Evolutionary conservation across 108 stramenopile genomes (phyloP).

Genomic region (Discostella stelligeroides): DNA sequence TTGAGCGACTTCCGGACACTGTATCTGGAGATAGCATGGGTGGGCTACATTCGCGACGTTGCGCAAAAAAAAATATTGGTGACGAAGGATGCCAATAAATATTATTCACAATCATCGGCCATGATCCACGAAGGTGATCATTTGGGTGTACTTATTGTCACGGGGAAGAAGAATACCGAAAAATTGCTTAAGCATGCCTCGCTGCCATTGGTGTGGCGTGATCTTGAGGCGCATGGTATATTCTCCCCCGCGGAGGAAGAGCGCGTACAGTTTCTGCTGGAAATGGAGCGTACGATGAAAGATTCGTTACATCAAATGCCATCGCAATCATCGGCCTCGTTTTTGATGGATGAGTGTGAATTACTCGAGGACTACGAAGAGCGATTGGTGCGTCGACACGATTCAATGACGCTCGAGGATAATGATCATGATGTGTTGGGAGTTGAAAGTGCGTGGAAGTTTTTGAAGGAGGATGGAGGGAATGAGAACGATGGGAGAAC

Average conservation of each 20-base stretch:
- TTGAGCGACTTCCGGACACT: constrained; percentile 59
- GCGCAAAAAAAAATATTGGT: background rate
- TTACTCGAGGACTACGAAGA: constrained; percentile 65
- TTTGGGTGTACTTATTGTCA: constrained; percentile 16
- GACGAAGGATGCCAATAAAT: constrained; percentile 9
- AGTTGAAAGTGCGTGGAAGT: background rate
- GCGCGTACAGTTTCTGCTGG: constrained; percentile 26
- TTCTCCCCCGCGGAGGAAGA: constrained; percentile 66
- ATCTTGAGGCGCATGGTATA: constrained; percentile 74
- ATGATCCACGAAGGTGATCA: constrained; percentile 13
- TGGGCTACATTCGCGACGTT: constrained; percentile 36
- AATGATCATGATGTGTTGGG: constrained; percentile 28
- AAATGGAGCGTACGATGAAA: constrained; percentile 21
- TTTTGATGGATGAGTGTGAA: constrained; percentile 82
- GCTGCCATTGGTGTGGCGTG: constrained; percentile 73
- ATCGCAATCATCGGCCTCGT: too few species aligned
- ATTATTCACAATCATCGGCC: background rate
- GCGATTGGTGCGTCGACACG: constrained; percentile 12
- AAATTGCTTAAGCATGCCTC: constrained; percentile 35
- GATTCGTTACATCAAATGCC: too few species aligned
- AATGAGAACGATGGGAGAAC: constrained; percentile 1
- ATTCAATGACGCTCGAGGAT: constrained; percentile 7
- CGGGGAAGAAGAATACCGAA: constrained; percentile 40
- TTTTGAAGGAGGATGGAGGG: background rate
- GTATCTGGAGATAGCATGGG: constrained; percentile 59